phyloP scores from a whole-genome alignment of 2,329 filamentous ascomycete genomes.

The Cercospora sesami region DNA sequence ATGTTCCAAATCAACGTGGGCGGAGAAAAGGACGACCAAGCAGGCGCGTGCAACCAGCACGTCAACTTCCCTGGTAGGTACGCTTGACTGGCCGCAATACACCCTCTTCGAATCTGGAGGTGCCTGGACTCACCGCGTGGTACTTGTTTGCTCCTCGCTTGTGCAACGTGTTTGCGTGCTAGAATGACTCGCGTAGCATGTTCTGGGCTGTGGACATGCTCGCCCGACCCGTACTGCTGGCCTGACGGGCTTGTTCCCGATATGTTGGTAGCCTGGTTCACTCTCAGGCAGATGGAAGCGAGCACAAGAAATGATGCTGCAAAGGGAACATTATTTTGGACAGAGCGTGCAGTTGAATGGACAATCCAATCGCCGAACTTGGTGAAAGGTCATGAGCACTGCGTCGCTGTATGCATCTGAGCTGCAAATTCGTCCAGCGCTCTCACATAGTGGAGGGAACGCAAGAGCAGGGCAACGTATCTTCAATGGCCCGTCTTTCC shows the following conservation, averaged over 20 bases:
- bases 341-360: background rate
- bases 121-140: background rate
- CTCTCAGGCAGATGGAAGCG: background rate
- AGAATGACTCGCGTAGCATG: background rate
- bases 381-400: background rate
- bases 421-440: background rate
- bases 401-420: background rate
- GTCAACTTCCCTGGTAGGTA: conserved; percentile 10
- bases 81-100: conserved; percentile 9
- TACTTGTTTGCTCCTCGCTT: conserved; percentile 11
- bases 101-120: conserved; percentile 6
- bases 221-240: background rate
- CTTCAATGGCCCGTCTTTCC: background rate
- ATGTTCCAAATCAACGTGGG: conserved; percentile 10
- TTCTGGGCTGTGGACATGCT: background rate
- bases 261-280: background rate
- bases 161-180: conserved; percentile 4
- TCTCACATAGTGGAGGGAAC: background rate
- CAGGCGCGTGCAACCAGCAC: conserved; percentile 14
- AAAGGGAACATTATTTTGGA: background rate
- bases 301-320: background rate
- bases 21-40: conserved; percentile 14
- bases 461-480: background rate
- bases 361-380: background rate
- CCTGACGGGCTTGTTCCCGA: background rate